Evolutionary conservation across 306 rosid species (phyloP), one percentile per base, ranked within the genome.

Genomic region (Rosa multiflora): DNA sequence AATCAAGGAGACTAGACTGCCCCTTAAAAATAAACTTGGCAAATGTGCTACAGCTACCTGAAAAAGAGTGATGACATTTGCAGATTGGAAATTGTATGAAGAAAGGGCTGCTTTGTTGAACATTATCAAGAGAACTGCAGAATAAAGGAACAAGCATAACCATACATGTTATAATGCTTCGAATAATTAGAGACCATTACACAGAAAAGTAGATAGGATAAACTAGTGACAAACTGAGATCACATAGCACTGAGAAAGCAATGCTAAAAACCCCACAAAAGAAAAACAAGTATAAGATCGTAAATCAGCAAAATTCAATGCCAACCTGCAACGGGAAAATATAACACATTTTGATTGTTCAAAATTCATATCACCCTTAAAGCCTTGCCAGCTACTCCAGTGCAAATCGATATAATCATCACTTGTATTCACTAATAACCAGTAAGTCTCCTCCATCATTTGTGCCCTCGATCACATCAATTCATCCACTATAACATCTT

Each of bases 51-150:
- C 93, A 72, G 77, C 11, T 82, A 92, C 97, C 97, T 92, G 97
- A 77, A 90, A 29, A 76, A 92, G 86, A 40, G 93, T 83, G 78
- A 92, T 87, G 79, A 88, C 90, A 83, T 84, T 84, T 72, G 91
- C 73, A 77, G 67, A 80, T 37, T 89, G 94, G 72, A 92, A 92
- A 18, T 70, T 77, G 86, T 90, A 92, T 18, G 91, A 79, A 79
- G 94, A 90, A 76, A 92, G 90, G 42, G 92, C 89, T 53, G 94
- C 94, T 86, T 92, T 88, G 81, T 92, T 92, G 93, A 92, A 88
- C 87, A 92, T 53, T 76, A 92, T 86, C 90, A 92, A 83, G 67
- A 92, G 88, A 75, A 90, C 93, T 92, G 82, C 70, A 78, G 18
- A 82, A 61, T 44, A 72, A 78, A 77, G 37, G 17, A 39, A 23